Evolutionary conservation across 345 rosid species (phyloP).

Genomic region (Camelina laxa): DNA sequence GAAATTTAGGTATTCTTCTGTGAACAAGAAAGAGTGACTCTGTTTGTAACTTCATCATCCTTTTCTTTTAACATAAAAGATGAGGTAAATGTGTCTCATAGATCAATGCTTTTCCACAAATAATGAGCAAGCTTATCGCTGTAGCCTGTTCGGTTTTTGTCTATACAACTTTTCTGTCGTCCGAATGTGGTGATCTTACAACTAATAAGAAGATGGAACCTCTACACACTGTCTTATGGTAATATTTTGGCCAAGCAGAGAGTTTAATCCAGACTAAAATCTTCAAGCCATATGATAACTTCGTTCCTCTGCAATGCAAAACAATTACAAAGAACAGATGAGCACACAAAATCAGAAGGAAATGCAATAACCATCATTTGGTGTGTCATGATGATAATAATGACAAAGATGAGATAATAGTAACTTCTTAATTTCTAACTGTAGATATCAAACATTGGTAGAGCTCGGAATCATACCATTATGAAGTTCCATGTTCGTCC

Average conservation of each 20-base stretch:
- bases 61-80: neutral
- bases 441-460: neutral
- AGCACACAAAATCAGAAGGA: neutral
- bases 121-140: neutral
- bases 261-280: constrained; percentile 47
- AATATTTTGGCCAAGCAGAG: constrained; percentile 7
- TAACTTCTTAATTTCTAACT: neutral
- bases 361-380: neutral
- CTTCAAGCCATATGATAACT: constrained; percentile 77
- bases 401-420: neutral
- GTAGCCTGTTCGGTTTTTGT: constrained; percentile 5
- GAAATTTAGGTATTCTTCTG: constrained; percentile 2
- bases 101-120: neutral
- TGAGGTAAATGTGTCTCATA: neutral
- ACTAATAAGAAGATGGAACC: neutral
- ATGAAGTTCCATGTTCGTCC: constrained; percentile 75
- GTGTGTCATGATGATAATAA: neutral
- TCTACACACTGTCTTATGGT: neutral
- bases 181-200: constrained; percentile 8
- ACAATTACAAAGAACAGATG: neutral
- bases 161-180: constrained; percentile 16
- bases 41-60: neutral
- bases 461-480: constrained; percentile 53
- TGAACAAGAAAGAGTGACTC: constrained; percentile 21
- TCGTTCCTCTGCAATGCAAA: constrained; percentile 61